Percentiles rank a stretch among this genome's conserved stretches.
These are phyloP conservation scores for Antitrichia curtipendula DNA, from an alignment of 225 moss, liverwort and hornwort genomes.

Conservation along the genomic window DNA sequence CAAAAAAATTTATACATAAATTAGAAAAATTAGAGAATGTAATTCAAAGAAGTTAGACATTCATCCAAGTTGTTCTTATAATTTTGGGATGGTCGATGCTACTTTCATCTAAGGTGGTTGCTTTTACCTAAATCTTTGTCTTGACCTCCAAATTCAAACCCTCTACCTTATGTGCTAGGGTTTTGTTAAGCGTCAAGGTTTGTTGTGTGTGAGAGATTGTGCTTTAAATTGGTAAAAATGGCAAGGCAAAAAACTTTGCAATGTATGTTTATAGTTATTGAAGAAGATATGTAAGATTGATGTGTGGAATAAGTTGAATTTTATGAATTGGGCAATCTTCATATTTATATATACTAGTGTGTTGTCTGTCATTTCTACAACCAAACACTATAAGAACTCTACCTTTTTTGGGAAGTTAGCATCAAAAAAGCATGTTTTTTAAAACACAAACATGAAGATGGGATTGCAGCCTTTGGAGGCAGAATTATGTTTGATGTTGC, in stretches of 20 bases:
- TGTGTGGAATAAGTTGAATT: too few species aligned
- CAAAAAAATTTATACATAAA: background rate
- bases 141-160: background rate
- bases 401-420: too few species aligned
- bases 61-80: background rate
- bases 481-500: too few species aligned
- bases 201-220: rapidly evolving
- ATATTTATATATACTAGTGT: too few species aligned
- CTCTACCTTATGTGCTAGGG: rapidly evolving
- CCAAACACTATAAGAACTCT: too few species aligned
- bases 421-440: too few species aligned
- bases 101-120: rapidly evolving
- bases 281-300: too few species aligned
- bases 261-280: background rate
- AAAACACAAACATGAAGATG: too few species aligned
- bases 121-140: background rate
- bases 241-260: background rate
- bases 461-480: too few species aligned
- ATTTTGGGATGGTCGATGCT: background rate
- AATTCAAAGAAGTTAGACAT: background rate
- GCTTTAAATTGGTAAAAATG: background rate
- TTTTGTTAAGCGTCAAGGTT: background rate
- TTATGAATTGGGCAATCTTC: too few species aligned
- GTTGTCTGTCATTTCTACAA: too few species aligned
- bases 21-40: too few species aligned